Evolutionary conservation across 257 asterid genomes (phyloP), one percentile per base, ranked within the genome.

Genomic region (Salvia splendens): DNA sequence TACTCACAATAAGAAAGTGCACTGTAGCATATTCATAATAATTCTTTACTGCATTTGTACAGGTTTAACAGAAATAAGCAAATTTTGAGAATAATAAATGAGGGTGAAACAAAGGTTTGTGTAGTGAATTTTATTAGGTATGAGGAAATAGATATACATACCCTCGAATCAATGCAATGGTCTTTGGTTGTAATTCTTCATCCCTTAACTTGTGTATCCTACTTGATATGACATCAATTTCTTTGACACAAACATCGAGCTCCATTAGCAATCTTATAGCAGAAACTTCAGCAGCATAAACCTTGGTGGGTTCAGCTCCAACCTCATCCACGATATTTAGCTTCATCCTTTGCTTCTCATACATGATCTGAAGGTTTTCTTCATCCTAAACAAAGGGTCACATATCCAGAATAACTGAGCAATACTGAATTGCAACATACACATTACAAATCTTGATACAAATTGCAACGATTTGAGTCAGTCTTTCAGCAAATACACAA

Each of bases 201-300:
- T 94, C 99, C 82, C 96, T 86, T 81, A 94, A 78, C 82, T 79
- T 83, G 77, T 94, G 79, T 71, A 94, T 87, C 80, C 93, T 82
- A 61, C 69, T 75, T 36, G 99, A 84, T 60, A 91, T 87, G 17
- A 90, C 67, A 68, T 79, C 86, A 33, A 94, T 94, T 61, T 95
- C 84, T 81, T 80, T 88, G 63, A 94, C 62, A 54, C 89, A 85
- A 51, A 94, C 77, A 52, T 87, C 86, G 59, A 94, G 95, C 83
- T 82, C 85, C 10, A 96, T 88, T 46, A 76, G 75, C 69, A 76
- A 73, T 64, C 72, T 76, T 70, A 90, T 77, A 69, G 83, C 78
- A 64, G 92, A 86, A 68, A 80, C 96, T 61, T 83, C 88, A 64
- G 87, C 54, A 40, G 85, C 85, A 72, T 86, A 92, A 71, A 90